Percentiles rank a stretch among this genome's conserved stretches.
These are phyloP conservation scores for Pyrenochaeta sp. DNA, from an alignment of 2,329 filamentous ascomycete species.

Conservation along the genomic window DNA sequence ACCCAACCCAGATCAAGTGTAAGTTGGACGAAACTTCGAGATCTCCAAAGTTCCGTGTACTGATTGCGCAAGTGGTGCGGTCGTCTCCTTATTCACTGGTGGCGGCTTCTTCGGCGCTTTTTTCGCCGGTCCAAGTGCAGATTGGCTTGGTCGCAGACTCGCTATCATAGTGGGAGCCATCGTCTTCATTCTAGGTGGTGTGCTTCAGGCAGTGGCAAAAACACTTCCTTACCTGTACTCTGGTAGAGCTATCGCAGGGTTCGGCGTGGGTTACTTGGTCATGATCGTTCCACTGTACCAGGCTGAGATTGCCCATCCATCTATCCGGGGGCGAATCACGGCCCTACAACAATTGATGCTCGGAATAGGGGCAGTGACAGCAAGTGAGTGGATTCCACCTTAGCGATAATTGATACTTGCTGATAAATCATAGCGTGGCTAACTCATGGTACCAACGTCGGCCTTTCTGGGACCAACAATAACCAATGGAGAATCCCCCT, in stretches of 20 bases:
- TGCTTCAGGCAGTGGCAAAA: conserved; percentile 73
- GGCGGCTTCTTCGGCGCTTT: conserved; percentile 74
- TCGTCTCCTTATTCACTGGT: conserved; percentile 78
- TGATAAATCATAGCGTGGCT: conserved; percentile 64
- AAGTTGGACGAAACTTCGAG: no score
- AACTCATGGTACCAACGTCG: conserved; percentile 68
- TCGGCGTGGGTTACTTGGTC: conserved; percentile 59
- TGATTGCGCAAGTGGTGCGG: conserved; percentile 58
- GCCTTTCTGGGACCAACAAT: conserved; percentile 53
- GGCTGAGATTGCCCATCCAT: conserved; percentile 78
- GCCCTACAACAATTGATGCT: conserved; percentile 82
- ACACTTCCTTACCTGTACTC: conserved; percentile 69
- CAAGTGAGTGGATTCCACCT: conserved; percentile 39
- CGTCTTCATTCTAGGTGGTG: conserved; percentile 75
- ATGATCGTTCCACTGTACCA: conserved; percentile 75
- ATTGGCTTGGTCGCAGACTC: conserved; percentile 70
- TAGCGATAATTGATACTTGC: not conserved
- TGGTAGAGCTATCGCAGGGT: conserved; percentile 72
- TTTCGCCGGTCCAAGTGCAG: conserved; percentile 68
- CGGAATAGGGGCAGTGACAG: conserved; percentile 74
- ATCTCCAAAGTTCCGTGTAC: no score
- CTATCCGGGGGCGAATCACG: conserved; percentile 76
- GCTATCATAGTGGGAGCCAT: conserved; percentile 74
- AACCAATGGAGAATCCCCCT: conserved; percentile 69
- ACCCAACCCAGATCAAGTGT: no score